Conservation (phyloP, 768 basidiomycete species). For the Cystofilobasidium macerans region DNA sequence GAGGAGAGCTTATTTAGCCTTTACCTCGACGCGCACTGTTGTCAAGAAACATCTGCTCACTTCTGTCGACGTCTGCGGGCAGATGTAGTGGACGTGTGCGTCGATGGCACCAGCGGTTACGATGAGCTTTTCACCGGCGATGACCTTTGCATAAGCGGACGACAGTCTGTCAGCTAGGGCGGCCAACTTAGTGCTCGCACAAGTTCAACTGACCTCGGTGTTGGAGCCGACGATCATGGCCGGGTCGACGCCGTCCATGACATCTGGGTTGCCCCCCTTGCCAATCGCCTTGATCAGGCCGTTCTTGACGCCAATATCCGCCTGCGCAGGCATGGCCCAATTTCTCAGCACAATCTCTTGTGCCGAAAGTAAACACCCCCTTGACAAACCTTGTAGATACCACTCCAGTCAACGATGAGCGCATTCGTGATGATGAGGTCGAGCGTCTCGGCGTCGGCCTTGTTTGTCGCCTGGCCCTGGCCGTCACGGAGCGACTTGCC, state of each 20-base stretch:
- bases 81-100: constrained; percentile 88
- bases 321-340: constrained; percentile 43
- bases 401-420: constrained; percentile 84
- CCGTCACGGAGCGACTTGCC: constrained; percentile 93
- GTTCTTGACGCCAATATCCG: constrained; percentile 82
- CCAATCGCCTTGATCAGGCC: constrained; percentile 78
- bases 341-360: too few relatives aligned
- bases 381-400: constrained; percentile 73
- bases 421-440: constrained; percentile 95
- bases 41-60: constrained; percentile 37
- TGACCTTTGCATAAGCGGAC: constrained; percentile 43
- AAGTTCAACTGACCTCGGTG: constrained; percentile 49
- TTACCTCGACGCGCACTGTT: too few relatives aligned
- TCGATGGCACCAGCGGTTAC: constrained; percentile 89
- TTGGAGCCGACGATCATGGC: constrained; percentile 72
- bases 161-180: constrained; percentile 1
- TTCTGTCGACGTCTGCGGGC: constrained; percentile 81
- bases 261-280: constrained; percentile 94
- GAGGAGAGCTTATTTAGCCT: not conserved
- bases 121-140: constrained; percentile 90
- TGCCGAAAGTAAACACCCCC: not conserved
- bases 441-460: constrained; percentile 55
- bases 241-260: constrained; percentile 68
- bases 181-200: not conserved
- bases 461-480: constrained; percentile 82